phyloP scores from a whole-genome alignment of 495 filamentous ascomycete species.

The Extremus antarcticus region DNA sequence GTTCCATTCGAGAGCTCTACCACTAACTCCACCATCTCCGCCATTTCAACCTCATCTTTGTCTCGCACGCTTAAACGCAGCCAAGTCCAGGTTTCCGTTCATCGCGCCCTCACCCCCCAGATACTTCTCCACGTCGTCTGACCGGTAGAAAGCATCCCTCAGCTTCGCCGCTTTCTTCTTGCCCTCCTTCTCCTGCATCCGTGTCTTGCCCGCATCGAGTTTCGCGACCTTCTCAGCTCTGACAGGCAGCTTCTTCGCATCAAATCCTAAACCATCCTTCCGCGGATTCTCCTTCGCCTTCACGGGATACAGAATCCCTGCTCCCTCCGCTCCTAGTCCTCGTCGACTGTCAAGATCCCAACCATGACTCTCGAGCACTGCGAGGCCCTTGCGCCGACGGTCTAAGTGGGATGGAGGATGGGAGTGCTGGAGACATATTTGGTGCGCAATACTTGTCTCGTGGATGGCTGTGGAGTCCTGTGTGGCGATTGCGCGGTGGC shows the following conservation, averaged over 20 bases:
- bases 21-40: not conserved
- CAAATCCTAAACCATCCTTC: constrained; percentile 58
- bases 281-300: constrained; percentile 63
- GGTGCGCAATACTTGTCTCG: constrained; percentile 66
- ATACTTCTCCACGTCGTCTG: constrained; percentile 62
- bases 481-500: constrained; percentile 43
- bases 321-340: constrained; percentile 59
- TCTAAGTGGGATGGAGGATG: constrained; percentile 77
- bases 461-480: constrained; percentile 37
- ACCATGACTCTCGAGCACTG: constrained; percentile 63
- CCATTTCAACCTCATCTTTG: not conserved
- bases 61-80: not conserved
- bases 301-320: constrained; percentile 67
- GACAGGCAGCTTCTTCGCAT: constrained; percentile 23
- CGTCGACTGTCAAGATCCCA: constrained; percentile 75
- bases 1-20: too few species aligned
- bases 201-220: constrained; percentile 59
- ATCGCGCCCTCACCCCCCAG: constrained; percentile 33
- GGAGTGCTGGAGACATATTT: constrained; percentile 67
- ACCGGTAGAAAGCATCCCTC: constrained; percentile 55
- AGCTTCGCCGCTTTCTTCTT: constrained; percentile 53
- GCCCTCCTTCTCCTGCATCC: constrained; percentile 48
- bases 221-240: constrained; percentile 38
- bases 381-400: constrained; percentile 63
- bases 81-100: not conserved